Base-by-base conservation (phyloP, 768 basidiomycete genomes). In the Boletus pseudopeckii region DNA sequence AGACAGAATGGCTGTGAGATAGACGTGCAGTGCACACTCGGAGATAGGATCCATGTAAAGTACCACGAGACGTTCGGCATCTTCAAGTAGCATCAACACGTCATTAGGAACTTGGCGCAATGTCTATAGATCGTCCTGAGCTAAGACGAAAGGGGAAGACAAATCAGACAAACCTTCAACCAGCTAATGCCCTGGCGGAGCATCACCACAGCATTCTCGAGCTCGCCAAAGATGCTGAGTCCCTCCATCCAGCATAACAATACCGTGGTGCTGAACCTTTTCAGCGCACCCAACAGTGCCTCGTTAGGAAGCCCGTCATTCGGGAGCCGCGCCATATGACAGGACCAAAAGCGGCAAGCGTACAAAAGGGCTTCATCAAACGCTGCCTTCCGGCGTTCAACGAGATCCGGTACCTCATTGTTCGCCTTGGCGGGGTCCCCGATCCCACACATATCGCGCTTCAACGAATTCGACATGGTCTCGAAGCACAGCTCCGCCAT, bases 371-470 rank as follows among this genome's bases (percentile, higher is more conserved):
- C 53, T 38, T 56, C 62, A 7, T 64, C 53, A 9, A 61, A 53
- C 7, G 37, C 59, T 7, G 44, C 38, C 17, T 44, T 20, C 1
- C 50, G 56, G 18, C 63, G 62, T 30, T 58, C 59, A 33, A 13
- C 30, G n/a, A 64, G 62, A 54, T 62, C 62, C 2, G 38, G 38
- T 44, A 64, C 11, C 17, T 64, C 62, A 3, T 4, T 46, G 41
- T 64, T 64, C 4, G 55, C 51, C 30, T 17, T 53, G n/a, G 63
- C 26, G 0, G 59, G 20, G 24, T 64, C 52, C 4, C 52, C 56
- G 7, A 64, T 58, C 17, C 47, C 45, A 15, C 63, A 64, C 47
- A 64, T 64, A 37, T 64, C 63, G 7, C 56, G 63, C 45, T 58
- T 61, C 52, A 64, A 22, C 6, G 56, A 53, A 8, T 45, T 54